Conservation (phyloP, 1,284 basidiomycete species). For the Tilletia horrida region DNA sequence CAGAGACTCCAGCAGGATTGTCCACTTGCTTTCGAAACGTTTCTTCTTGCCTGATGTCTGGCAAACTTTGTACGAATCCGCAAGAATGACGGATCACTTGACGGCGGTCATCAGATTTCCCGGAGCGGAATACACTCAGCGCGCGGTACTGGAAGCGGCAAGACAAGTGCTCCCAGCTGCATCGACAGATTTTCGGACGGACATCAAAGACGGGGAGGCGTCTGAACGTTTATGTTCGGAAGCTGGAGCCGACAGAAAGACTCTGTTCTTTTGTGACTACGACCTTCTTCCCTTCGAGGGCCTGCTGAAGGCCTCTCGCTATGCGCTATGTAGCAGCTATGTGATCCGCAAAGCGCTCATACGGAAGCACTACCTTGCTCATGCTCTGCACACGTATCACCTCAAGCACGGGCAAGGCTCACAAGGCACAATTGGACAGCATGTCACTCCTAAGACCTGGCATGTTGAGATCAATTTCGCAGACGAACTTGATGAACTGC, state of each 20-base stretch:
- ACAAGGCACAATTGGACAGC: slow-evolving; percentile 3
- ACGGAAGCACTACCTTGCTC: slow-evolving; percentile 86
- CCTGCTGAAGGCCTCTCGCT: slow-evolving; percentile 28
- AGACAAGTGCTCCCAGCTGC: slow-evolving; percentile 1
- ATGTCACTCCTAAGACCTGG: slow-evolving; percentile 71
- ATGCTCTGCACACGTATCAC: slow-evolving; percentile 62
- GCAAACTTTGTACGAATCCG: too few species aligned
- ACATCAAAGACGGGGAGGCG: slow-evolving; percentile 17
- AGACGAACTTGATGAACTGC: slow-evolving; percentile 91
- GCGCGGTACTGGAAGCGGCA: slow-evolving; percentile 32
- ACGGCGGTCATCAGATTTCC: slow-evolving; percentile 30
- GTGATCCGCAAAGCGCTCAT: slow-evolving; percentile 89
- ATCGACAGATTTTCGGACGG: slow-evolving; percentile 1
- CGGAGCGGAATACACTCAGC: slow-evolving; percentile 49
- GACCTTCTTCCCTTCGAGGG: slow-evolving; percentile 49
- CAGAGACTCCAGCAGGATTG: too few species aligned
- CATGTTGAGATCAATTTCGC: slow-evolving; percentile 83
- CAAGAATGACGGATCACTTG: too few species aligned
- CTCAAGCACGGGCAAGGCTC: slow-evolving; percentile 29
- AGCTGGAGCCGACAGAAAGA: slow-evolving; percentile 21
- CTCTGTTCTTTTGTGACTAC: slow-evolving; percentile 49
- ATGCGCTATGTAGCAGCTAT: slow-evolving; percentile 72
- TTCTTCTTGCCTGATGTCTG: too few species aligned
- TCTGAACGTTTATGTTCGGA: not conserved
- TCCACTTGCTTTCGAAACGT: too few species aligned